phyloP scores from a whole-genome alignment of 1,284 basidiomycete species.

The Marasmius fiardii region DNA sequence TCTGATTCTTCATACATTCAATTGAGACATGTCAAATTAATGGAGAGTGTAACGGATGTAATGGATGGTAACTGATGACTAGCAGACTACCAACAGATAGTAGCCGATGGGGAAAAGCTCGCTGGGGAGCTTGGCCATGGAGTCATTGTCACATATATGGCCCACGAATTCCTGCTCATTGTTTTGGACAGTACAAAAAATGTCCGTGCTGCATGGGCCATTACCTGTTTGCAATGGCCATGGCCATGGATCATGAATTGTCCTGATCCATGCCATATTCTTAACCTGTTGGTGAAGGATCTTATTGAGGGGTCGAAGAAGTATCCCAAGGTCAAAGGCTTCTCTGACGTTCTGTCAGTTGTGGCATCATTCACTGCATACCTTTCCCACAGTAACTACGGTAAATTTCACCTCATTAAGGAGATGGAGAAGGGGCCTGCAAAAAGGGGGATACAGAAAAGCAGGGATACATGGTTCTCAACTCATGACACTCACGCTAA shows the following conservation, averaged over 20 bases:
- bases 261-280: slow-evolving; percentile 14
- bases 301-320: slow-evolving; percentile 13
- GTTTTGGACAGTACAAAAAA: slow-evolving; percentile 15
- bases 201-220: slow-evolving; percentile 9
- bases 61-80: too few species aligned
- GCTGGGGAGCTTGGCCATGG: too few species aligned
- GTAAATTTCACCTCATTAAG: slow-evolving; percentile 11
- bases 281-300: slow-evolving; percentile 16
- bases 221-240: slow-evolving; percentile 14
- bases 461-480: slow-evolving; percentile 6
- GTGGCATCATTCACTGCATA: too few species aligned
- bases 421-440: slow-evolving; percentile 10
- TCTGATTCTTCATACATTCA: too few species aligned
- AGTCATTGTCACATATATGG: slow-evolving; percentile 8
- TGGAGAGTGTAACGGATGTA: too few species aligned
- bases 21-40: too few species aligned
- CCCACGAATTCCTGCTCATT: slow-evolving; percentile 13
- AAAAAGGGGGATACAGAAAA: slow-evolving; percentile 8
- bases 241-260: slow-evolving; percentile 19
- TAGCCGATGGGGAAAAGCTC: too few species aligned
- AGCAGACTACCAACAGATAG: too few species aligned
- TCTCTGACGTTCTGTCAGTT: neutral
- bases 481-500: slow-evolving; percentile 11
- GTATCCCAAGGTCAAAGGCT: slow-evolving; percentile 3
- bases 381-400: slow-evolving; percentile 15